Conservation (phyloP, 768 basidiomycete species). For the Sporobolomyces phaffii region DNA sequence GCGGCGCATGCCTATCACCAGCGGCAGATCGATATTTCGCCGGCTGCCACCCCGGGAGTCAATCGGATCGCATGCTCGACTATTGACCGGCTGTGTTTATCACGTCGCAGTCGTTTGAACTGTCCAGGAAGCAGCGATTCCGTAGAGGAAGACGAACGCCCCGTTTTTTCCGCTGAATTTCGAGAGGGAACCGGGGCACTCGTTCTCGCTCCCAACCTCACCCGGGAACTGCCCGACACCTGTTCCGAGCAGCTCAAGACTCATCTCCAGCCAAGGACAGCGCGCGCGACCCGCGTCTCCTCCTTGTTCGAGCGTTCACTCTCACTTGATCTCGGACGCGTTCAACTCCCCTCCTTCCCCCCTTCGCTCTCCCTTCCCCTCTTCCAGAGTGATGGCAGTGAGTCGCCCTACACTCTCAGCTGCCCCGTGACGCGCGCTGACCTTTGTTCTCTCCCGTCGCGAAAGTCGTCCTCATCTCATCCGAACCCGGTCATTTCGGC, state of each 20-base stretch:
- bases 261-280: background rate
- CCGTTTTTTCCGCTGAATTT: background rate
- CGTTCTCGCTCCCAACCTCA: background rate
- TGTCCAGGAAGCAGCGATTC: background rate
- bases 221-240: background rate
- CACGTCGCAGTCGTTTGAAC: background rate
- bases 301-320: background rate
- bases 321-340: slow-evolving; percentile 6
- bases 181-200: background rate
- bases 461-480: background rate
- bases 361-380: background rate
- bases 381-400: slow-evolving; percentile 7
- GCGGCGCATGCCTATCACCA: too few relatives aligned
- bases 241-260: background rate
- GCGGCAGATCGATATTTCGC: too few relatives aligned
- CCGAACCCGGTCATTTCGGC: slow-evolving; percentile 8
- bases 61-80: background rate
- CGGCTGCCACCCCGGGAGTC: too few relatives aligned
- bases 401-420: background rate
- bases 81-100: background rate
- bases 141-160: background rate
- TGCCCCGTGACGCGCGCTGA: background rate
- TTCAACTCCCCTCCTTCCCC: background rate
- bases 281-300: background rate
- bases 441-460: background rate